phyloP scores from a whole-genome alignment of 257 asterid species.

The Agastache rugosa region DNA sequence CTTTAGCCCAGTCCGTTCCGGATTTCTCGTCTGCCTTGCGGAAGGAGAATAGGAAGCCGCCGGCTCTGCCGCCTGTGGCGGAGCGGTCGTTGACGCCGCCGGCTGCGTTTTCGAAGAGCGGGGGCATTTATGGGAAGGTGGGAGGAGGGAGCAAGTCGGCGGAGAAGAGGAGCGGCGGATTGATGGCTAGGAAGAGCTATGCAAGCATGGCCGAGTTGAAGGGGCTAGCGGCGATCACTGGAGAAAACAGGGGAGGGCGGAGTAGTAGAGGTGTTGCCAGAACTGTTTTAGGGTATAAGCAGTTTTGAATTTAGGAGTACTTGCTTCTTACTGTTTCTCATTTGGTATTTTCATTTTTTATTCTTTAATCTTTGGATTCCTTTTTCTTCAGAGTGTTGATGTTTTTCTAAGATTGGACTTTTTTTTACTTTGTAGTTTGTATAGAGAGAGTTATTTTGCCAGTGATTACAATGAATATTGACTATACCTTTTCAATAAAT shows the following conservation, averaged over 20 bases:
- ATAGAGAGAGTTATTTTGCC: neutral
- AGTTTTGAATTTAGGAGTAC: conserved; percentile 37
- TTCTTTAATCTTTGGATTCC: conserved; percentile 23
- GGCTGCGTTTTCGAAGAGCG: conserved; percentile 50
- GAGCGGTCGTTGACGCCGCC: conserved; percentile 68
- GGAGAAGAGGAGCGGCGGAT: conserved; percentile 72
- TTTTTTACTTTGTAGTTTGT: neutral
- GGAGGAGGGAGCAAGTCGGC: conserved; percentile 80
- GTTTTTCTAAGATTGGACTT: neutral
- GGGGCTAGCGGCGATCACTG: conserved; percentile 58
- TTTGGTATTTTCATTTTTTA: neutral
- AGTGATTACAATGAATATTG: neutral
- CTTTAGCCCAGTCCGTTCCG: conserved; percentile 82
- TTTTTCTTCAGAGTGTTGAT: neutral
- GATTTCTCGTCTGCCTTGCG: conserved; percentile 78
- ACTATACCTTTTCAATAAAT: neutral
- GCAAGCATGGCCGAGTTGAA: conserved; percentile 75
- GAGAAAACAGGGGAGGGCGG: conserved; percentile 48
- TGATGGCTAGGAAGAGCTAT: conserved; percentile 80
- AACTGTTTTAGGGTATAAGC: conserved; percentile 60
- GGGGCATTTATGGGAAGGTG: conserved; percentile 54
- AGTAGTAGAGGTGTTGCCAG: conserved; percentile 41
- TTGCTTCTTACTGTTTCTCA: neutral
- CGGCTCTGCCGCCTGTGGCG: conserved; percentile 55
- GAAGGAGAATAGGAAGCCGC: conserved; percentile 91